Evolutionary conservation across 352 stramenopile genomes (phyloP), one percentile per base, ranked within the genome.

Genomic region (Phytophthora cryptogea): DNA sequence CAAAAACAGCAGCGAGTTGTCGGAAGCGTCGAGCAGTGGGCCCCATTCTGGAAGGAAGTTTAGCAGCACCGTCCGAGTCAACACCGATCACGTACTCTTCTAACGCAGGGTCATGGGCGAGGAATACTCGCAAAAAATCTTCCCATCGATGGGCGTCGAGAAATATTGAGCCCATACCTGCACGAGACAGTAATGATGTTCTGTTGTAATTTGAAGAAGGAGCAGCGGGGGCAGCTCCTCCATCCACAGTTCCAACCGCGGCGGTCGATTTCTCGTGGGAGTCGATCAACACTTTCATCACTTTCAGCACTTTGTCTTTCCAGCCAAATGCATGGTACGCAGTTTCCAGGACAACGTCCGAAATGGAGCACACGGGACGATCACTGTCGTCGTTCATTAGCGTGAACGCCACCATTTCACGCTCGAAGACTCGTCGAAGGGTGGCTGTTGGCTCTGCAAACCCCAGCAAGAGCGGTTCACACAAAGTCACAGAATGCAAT

Each of bases 41-140:
- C 8, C 79, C 73, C 10, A 72, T 87, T 37, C 70, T 71, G 9
- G 83, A 90, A 8, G 80, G 83, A 11, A 92, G 64, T 49, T 92
- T 92, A 6, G 80, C 80, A 1, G 70, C 53, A 1, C 50, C 63
- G 8, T 54, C 54, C 9, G 74, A 76, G 37, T 82, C 78, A 10
- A 76, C 77, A 0, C 59, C 63, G 3, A 89, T 51, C n/a, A 77
- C 79, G 52, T 90, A 92, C 66, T 92, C 79, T 68, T 89, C 78
- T 2, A 92, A 54, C 9, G 66, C 70, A 14, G 80, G 83, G 14
- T 90, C 80, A 37, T 66, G 59, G 5, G 59, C 50, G 10, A 89
- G 64, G 9, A 80, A 83, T 2, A 84, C 47, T 4, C 78, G 69
- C 5, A 90, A 41, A 3, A 81, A 78, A 17, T 83, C 79, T 55